Conservation (phyloP, 305 asterid species). For the Solanum aculeatissimum region DNA sequence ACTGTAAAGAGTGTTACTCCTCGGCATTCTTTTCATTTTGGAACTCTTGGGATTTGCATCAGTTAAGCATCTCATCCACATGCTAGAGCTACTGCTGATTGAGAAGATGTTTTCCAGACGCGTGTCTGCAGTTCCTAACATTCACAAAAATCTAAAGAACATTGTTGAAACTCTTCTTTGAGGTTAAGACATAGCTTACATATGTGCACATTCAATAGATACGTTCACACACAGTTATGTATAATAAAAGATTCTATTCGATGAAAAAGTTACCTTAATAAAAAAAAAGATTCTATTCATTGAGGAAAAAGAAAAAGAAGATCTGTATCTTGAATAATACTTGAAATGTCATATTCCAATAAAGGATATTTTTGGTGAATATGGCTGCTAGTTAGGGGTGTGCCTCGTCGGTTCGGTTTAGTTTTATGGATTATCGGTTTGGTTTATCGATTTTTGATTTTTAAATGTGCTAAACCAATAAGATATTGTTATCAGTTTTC, state of each 20-base stretch:
- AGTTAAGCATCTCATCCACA: neutral
- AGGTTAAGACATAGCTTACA: neutral
- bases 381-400: neutral
- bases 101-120: neutral
- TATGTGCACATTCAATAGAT: neutral
- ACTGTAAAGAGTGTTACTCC: neutral
- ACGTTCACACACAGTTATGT: neutral
- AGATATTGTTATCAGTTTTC: too few relatives aligned
- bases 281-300: neutral
- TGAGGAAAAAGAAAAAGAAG: neutral
- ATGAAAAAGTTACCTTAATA: neutral
- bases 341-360: neutral
- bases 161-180: neutral
- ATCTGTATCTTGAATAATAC: neutral
- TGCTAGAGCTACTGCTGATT: neutral
- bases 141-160: neutral
- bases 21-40: neutral
- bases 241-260: neutral
- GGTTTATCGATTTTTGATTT: too few relatives aligned
- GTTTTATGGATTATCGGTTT: too few relatives aligned
- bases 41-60: neutral
- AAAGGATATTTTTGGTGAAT: neutral
- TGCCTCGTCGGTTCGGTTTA: too few relatives aligned
- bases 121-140: neutral
- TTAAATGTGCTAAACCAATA: too few relatives aligned